phyloP scores from a whole-genome alignment of 2,329 filamentous ascomycete genomes.

The Ceratocystis colombiana region DNA sequence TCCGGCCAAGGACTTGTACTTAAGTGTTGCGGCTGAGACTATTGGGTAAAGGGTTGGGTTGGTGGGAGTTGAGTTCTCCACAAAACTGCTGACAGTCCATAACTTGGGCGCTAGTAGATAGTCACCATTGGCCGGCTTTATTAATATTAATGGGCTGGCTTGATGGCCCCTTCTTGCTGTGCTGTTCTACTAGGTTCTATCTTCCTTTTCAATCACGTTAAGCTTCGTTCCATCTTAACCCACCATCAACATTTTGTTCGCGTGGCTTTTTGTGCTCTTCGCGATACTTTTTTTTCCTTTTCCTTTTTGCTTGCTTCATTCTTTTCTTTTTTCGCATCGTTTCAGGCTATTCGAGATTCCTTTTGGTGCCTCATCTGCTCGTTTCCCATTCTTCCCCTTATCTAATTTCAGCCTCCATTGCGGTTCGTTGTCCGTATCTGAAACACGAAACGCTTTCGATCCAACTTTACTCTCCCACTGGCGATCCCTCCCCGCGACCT shows the following conservation, averaged over 20 bases:
- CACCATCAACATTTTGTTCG: not conserved
- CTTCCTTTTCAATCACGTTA: not conserved
- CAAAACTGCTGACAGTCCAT: not conserved
- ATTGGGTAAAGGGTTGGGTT: not conserved
- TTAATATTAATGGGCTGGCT: not conserved
- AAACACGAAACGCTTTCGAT: constrained; percentile 3
- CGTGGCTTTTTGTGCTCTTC: not conserved
- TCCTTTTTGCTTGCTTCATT: not conserved
- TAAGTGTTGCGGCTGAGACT: not conserved
- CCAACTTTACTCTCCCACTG: not conserved
- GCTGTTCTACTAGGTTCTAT: not conserved
- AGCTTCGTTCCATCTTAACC: not conserved
- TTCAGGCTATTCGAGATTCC: not conserved
- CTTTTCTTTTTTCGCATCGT: not conserved
- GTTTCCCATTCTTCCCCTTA: constrained; percentile 15
- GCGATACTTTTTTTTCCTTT: not conserved
- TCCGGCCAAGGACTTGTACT: no score
- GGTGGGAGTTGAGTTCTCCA: not conserved
- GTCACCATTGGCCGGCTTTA: not conserved
- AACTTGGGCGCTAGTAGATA: not conserved
- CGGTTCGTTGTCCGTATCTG: constrained; percentile 3
- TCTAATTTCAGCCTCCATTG: constrained; percentile 13
- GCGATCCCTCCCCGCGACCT: not conserved
- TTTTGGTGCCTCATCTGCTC: constrained; percentile 7
- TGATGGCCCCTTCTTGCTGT: not conserved